Percentiles rank a stretch among this genome's conserved stretches.
These are phyloP conservation scores for Clitopilus passeckerianus DNA, from an alignment of 768 basidiomycete species.

Conservation along the genomic window DNA sequence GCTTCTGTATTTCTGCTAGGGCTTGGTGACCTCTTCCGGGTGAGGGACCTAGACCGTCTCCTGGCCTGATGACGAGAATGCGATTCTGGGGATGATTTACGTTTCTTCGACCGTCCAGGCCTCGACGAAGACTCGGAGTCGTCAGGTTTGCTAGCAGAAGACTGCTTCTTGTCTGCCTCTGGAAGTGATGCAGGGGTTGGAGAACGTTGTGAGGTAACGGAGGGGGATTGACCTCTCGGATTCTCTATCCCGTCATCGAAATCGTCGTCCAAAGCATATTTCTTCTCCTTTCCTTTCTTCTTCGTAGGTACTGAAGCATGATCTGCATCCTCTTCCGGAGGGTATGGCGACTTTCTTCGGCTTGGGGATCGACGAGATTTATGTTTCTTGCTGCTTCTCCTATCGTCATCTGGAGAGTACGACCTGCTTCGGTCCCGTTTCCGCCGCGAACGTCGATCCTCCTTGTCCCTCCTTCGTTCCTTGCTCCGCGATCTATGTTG, in stretches of 20 bases:
- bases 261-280: neutral
- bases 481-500: constrained; percentile 19
- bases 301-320: neutral
- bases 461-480: constrained; percentile 14
- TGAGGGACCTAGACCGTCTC: neutral
- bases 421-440: constrained; percentile 19
- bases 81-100: neutral
- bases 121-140: neutral
- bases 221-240: neutral
- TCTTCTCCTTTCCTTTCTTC: neutral
- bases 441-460: constrained; percentile 13
- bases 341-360: neutral
- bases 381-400: constrained; percentile 8
- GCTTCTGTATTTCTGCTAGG: neutral
- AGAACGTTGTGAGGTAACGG: neutral
- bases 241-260: neutral
- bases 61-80: neutral
- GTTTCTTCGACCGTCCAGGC: neutral
- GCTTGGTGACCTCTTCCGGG: neutral
- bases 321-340: neutral
- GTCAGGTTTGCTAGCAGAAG: neutral
- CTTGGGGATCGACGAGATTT: constrained; percentile 3
- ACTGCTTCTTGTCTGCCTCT: neutral
- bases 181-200: neutral
- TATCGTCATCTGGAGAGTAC: constrained; percentile 9